These are phyloP conservation scores for Aspergillus aculeatus DNA, from an alignment of 2,329 filamentous ascomycete genomes.

Conservation along the genomic window DNA sequence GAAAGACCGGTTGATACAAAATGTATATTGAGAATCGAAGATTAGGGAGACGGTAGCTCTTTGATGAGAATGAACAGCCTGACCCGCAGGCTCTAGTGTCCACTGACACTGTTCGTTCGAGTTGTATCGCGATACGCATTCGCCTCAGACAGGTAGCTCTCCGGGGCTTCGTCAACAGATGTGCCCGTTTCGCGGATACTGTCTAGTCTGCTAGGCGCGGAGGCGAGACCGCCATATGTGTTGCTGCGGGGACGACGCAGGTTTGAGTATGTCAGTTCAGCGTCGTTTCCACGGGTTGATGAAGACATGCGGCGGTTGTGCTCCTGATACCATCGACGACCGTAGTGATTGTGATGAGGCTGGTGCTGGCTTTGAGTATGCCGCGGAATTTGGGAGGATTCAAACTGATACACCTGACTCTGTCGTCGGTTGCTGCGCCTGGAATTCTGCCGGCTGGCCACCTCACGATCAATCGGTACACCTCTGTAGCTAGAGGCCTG, in stretches of 20 bases:
- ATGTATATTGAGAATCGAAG: background rate
- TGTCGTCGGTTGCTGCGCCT: conserved; percentile 13
- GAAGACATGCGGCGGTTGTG: conserved; percentile 22
- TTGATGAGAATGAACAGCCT: conserved; percentile 5
- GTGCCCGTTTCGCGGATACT: conserved; percentile 32
- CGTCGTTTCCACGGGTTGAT: conserved; percentile 30
- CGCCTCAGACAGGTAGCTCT: conserved; percentile 18
- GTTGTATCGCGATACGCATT: conserved; percentile 33
- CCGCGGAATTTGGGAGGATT: conserved; percentile 24
- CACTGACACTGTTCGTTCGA: conserved; percentile 26
- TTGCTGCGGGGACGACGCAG: conserved; percentile 35
- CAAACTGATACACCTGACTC: conserved; percentile 27
- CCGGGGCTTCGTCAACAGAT: conserved; percentile 27
- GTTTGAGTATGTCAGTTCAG: conserved; percentile 36
- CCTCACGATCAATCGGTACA: conserved; percentile 9
- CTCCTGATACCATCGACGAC: conserved; percentile 23
- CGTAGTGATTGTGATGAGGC: conserved; percentile 21
- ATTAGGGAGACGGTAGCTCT: background rate
- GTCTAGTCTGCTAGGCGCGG: conserved; percentile 23
- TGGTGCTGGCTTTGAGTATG: conserved; percentile 31
- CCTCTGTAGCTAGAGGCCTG: conserved; percentile 11
- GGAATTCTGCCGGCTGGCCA: conserved; percentile 15
- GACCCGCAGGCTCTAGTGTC: conserved; percentile 25
- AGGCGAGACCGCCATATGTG: conserved; percentile 27
- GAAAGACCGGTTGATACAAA: background rate